phyloP scores from a whole-genome alignment of 108 stramenopile species.

The Aureococcus anophagefferens region DNA sequence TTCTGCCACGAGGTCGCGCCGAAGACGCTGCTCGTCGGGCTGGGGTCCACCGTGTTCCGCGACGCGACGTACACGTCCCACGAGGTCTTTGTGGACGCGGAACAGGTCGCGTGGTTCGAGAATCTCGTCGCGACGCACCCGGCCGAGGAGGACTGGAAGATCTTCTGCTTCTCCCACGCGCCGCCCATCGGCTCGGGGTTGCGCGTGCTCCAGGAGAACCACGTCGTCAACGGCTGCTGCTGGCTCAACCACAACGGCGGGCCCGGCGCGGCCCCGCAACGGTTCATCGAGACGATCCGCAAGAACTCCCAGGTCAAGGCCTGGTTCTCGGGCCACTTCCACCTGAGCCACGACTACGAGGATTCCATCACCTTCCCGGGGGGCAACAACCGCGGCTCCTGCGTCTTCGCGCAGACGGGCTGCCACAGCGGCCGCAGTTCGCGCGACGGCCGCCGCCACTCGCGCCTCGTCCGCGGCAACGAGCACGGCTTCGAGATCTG shows the following conservation, averaged over 20 bases:
- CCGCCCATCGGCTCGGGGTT: slow-evolving; percentile 76
- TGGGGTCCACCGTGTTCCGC: slow-evolving; percentile 69
- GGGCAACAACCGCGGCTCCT: slow-evolving; percentile 55
- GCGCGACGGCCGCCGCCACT: slow-evolving; percentile 73
- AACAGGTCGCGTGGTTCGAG: slow-evolving; percentile 82
- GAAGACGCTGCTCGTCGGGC: slow-evolving; percentile 74
- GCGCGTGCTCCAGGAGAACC: slow-evolving; percentile 73
- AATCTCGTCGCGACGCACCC: slow-evolving; percentile 53
- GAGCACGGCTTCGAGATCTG: slow-evolving; percentile 70
- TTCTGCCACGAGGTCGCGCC: slow-evolving; percentile 66
- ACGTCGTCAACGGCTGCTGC: slow-evolving; percentile 72
- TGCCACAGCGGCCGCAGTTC: slow-evolving; percentile 67
- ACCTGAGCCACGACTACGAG: slow-evolving; percentile 66
- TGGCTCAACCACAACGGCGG: slow-evolving; percentile 64
- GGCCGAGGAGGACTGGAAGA: slow-evolving; percentile 74
- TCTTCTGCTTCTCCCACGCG: slow-evolving; percentile 85
- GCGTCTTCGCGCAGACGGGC: slow-evolving; percentile 67
- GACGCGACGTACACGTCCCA: slow-evolving; percentile 75
- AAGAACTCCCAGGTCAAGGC: slow-evolving; percentile 69
- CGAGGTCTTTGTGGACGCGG: slow-evolving; percentile 77
- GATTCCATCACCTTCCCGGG: slow-evolving; percentile 31
- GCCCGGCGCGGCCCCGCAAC: neutral
- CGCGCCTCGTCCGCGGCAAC: slow-evolving; percentile 71
- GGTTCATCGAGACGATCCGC: slow-evolving; percentile 64
- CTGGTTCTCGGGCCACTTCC: slow-evolving; percentile 91